Evolutionary conservation across 352 stramenopile species (phyloP).

Genomic region (Globisporangium camurandrum): DNA sequence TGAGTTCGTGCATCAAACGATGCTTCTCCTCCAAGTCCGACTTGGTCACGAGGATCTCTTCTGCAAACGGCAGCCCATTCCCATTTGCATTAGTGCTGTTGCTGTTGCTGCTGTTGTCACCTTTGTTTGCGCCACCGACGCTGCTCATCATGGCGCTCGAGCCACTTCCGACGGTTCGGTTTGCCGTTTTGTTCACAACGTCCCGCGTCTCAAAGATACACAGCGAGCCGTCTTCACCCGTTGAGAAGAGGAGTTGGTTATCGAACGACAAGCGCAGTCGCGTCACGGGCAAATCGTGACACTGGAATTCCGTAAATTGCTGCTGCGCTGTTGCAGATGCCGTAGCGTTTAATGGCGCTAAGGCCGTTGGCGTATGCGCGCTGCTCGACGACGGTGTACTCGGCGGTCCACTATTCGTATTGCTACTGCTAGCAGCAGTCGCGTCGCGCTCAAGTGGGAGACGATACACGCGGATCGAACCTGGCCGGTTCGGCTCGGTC

Average conservation of each 20-base stretch:
- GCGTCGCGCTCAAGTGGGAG: constrained; percentile 60
- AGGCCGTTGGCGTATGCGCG: constrained; percentile 14
- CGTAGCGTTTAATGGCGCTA: constrained; percentile 6
- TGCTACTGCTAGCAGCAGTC: background rate
- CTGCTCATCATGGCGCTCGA: constrained; percentile 25
- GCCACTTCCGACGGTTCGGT: constrained; percentile 14
- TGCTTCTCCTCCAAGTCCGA: constrained; percentile 92
- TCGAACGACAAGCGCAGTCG: constrained; percentile 76
- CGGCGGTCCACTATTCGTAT: background rate
- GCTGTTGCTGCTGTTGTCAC: constrained; percentile 15
- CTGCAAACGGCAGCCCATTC: constrained; percentile 71
- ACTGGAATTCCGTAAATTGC: constrained; percentile 64
- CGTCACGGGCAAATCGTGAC: constrained; percentile 71
- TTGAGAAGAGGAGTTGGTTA: constrained; percentile 90
- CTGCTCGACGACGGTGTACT: constrained; percentile 8
- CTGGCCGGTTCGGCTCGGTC: constrained; percentile 56
- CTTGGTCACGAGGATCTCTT: constrained; percentile 93
- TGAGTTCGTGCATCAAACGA: constrained; percentile 88
- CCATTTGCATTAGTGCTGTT: constrained; percentile 27
- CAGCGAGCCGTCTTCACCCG: constrained; percentile 87
- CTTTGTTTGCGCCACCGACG: constrained; percentile 14
- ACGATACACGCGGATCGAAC: constrained; percentile 65
- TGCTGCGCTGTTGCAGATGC: constrained; percentile 6
- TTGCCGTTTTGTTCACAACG: constrained; percentile 36
- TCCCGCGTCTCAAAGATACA: constrained; percentile 88